Percentiles rank a stretch among this genome's conserved stretches.
These are phyloP conservation scores for Sanghuangporus baumii DNA, from an alignment of 1,284 basidiomycete species.

Conservation along the genomic window DNA sequence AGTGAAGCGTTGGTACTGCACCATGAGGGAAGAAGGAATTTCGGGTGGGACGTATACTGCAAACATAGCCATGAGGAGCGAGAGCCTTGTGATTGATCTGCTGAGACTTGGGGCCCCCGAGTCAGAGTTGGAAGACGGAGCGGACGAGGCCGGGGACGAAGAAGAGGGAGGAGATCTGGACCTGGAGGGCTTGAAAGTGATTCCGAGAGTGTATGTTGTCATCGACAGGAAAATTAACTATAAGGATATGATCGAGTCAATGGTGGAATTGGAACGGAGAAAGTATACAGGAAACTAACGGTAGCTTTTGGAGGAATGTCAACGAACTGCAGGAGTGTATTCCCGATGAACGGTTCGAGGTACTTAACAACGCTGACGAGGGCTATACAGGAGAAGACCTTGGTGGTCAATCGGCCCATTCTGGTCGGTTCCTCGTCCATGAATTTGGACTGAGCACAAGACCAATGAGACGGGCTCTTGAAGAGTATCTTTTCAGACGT, in stretches of 20 bases:
- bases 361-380: background rate
- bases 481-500: background rate
- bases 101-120: background rate
- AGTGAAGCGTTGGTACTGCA: slow-evolving; percentile 6
- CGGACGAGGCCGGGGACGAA: background rate
- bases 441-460: slow-evolving; percentile 1
- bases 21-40: slow-evolving; percentile 1
- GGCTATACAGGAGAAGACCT: slow-evolving; percentile 5
- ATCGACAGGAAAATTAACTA: slow-evolving; percentile 3
- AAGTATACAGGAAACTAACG: background rate
- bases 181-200: background rate
- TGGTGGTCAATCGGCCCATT: background rate
- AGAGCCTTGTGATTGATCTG: slow-evolving; percentile 4
- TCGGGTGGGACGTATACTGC: slow-evolving; percentile 8
- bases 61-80: slow-evolving; percentile 2
- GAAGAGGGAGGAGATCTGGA: background rate
- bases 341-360: slow-evolving; percentile 5
- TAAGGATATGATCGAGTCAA: background rate
- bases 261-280: background rate
- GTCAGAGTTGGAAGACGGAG: background rate
- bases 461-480: background rate
- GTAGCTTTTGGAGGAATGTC: background rate
- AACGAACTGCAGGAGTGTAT: background rate
- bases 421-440: slow-evolving; percentile 6
- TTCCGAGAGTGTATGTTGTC: slow-evolving; percentile 3